phyloP scores from a whole-genome alignment of 768 basidiomycete species.

The Baorangia bicolor region DNA sequence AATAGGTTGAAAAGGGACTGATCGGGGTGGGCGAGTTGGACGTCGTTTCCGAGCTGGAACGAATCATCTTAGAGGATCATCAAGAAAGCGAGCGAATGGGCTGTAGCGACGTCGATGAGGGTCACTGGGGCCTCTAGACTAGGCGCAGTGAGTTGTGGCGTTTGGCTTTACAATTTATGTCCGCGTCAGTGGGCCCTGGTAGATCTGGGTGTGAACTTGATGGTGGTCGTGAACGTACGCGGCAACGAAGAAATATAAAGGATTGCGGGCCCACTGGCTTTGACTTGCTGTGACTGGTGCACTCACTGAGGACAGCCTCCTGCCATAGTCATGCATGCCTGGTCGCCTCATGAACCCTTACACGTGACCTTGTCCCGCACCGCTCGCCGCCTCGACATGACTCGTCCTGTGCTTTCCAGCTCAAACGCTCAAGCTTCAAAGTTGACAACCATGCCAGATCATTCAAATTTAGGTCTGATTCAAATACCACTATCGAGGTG shows the following conservation, averaged over 20 bases:
- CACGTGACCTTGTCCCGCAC: constrained; percentile 18
- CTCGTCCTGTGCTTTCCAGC: background rate
- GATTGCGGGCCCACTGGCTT: background rate
- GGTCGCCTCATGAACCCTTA: background rate
- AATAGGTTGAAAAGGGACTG: constrained; percentile 41
- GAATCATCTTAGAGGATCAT: constrained; percentile 29
- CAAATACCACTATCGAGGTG: background rate
- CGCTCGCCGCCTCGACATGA: background rate
- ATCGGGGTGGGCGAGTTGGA: constrained; percentile 34
- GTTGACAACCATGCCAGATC: background rate
- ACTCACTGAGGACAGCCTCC: constrained; percentile 8
- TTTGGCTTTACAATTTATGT: background rate
- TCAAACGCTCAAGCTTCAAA: background rate
- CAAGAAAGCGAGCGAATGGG: constrained; percentile 6
- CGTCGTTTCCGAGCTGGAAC: constrained; percentile 38
- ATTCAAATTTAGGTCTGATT: background rate
- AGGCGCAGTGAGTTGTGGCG: background rate
- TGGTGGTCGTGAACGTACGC: background rate
- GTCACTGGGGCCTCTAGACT: background rate
- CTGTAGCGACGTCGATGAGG: background rate
- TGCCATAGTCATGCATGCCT: background rate
- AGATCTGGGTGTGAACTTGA: background rate
- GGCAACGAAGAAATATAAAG: background rate
- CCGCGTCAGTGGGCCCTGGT: background rate
- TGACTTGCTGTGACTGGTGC: constrained; percentile 12